Conservation (phyloP, 139 green algal species). For the Zygnema circumcarinatum region DNA sequence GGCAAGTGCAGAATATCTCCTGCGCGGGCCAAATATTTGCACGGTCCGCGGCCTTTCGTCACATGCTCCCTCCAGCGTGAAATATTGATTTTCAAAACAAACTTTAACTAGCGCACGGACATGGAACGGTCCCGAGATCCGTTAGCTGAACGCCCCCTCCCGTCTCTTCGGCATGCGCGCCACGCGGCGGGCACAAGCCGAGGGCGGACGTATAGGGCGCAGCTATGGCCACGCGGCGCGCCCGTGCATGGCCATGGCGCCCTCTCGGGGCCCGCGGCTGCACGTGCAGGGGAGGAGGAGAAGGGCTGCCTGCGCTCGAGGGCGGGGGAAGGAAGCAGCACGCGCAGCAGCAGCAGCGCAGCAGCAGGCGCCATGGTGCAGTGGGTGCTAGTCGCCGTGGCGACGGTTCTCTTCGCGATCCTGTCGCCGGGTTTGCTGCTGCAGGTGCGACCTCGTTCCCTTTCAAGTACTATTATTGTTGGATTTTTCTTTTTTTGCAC, state of each 20-base stretch:
- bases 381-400: constrained; percentile 5
- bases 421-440: constrained; percentile 45
- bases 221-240: not conserved
- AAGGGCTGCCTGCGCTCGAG: not conserved
- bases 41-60: too few relatives aligned
- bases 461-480: not conserved
- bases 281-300: not conserved
- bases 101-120: too few relatives aligned
- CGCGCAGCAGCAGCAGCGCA: too few relatives aligned
- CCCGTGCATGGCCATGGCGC: not conserved
- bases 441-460: constrained; percentile 34
- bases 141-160: too few relatives aligned
- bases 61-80: too few relatives aligned
- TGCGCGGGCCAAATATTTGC: too few relatives aligned
- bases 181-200: too few relatives aligned
- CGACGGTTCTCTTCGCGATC: constrained; percentile 37
- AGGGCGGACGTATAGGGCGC: not conserved
- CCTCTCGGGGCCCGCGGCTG: not conserved
- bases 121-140: too few relatives aligned
- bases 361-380: constrained; percentile 30
- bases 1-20: too few relatives aligned
- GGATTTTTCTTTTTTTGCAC: too few relatives aligned
- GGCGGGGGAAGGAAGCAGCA: not conserved
- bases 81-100: too few relatives aligned
- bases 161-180: too few relatives aligned